Evolutionary conservation across 2,329 filamentous ascomycete species (phyloP).

Genomic region (Colletotrichum sp.): DNA sequence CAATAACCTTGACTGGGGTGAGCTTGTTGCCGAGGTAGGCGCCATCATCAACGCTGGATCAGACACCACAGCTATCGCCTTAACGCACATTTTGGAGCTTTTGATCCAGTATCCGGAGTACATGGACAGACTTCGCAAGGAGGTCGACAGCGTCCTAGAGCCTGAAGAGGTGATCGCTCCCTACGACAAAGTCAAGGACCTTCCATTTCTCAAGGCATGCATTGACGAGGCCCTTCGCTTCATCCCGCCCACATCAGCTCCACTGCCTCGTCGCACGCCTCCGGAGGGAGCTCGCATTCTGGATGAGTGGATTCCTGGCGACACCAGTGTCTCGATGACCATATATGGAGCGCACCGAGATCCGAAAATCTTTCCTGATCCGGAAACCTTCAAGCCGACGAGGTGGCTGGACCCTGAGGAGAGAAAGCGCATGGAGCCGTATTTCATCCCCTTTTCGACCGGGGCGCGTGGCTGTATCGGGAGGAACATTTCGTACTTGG

Average conservation of each 20-base stretch:
- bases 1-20: constrained; percentile 57
- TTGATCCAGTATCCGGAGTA: constrained; percentile 51
- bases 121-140: constrained; percentile 44
- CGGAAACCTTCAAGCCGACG: constrained; percentile 28
- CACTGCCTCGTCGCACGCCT: constrained; percentile 49
- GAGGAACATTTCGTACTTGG: constrained; percentile 43
- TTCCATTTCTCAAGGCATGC: constrained; percentile 57
- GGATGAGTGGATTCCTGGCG: constrained; percentile 48
- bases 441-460: constrained; percentile 41
- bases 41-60: constrained; percentile 59
- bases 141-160: constrained; percentile 50
- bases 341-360: constrained; percentile 23
- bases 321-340: constrained; percentile 48
- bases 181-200: constrained; percentile 54
- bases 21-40: constrained; percentile 60
- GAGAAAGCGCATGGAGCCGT: constrained; percentile 39
- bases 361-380: not conserved
- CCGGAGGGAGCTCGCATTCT: constrained; percentile 45
- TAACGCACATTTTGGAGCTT: constrained; percentile 57
- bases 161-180: constrained; percentile 47
- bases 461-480: constrained; percentile 27
- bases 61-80: constrained; percentile 52
- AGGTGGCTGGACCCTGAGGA: constrained; percentile 42
- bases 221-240: constrained; percentile 55
- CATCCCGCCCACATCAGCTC: constrained; percentile 45